Percentiles rank a stretch among this genome's conserved stretches.
phyloP scores from a whole-genome alignment of 2,329 filamentous ascomycete species.

The Cladobotryum protrusum region DNA sequence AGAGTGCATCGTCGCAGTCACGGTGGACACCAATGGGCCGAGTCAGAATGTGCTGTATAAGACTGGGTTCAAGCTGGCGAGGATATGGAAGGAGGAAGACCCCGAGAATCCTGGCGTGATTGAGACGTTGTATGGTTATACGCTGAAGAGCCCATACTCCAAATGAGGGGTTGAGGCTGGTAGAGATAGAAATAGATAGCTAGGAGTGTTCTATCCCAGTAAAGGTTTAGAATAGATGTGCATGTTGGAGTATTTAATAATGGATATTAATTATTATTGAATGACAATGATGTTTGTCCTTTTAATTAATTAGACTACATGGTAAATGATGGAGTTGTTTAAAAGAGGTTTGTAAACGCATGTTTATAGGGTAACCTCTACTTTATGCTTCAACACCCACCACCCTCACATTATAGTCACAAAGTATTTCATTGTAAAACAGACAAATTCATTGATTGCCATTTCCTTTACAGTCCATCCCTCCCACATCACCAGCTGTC shows the following conservation, averaged over 20 bases:
- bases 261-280: background rate
- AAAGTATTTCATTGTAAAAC: no score
- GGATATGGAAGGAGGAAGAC: slow-evolving; percentile 31
- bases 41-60: slow-evolving; percentile 54
- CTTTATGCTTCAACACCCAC: no score
- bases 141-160: background rate
- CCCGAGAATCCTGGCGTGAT: slow-evolving; percentile 11
- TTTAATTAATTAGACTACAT: background rate
- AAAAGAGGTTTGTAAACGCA: background rate
- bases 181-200: background rate
- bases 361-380: no score
- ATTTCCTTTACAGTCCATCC: no score
- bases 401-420: no score
- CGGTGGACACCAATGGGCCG: slow-evolving; percentile 41
- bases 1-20: slow-evolving; percentile 42
- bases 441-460: no score
- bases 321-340: background rate
- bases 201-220: no score
- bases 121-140: slow-evolving; percentile 21
- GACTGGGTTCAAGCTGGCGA: slow-evolving; percentile 45
- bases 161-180: background rate
- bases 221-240: background rate
- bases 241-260: slow-evolving; percentile 3
- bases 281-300: background rate
- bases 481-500: no score